Percentiles rank a stretch among this genome's conserved stretches.
Conservation (phyloP, 2,329 filamentous ascomycete genomes). For the Bimuria novae-zelandiae region DNA sequence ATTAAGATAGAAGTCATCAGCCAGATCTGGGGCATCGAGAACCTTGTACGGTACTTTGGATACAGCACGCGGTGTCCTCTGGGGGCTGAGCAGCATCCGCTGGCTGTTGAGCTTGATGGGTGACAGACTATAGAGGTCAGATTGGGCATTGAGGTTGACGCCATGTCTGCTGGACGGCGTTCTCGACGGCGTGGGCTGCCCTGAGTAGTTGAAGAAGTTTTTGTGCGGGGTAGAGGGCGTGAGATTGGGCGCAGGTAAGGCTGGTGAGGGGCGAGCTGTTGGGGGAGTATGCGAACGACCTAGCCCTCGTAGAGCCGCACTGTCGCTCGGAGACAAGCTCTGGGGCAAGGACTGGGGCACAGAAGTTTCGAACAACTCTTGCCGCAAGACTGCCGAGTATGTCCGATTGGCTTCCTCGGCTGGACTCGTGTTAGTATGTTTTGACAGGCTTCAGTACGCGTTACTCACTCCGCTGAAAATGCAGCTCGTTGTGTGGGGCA, state of each 20-base stretch:
- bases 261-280: constrained; percentile 62
- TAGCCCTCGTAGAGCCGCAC: constrained; percentile 63
- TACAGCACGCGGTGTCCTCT: constrained; percentile 85
- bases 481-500: constrained; percentile 83
- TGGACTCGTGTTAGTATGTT: constrained; percentile 37
- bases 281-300: constrained; percentile 83
- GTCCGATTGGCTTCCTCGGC: constrained; percentile 95
- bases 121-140: constrained; percentile 94
- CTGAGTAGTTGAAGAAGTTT: constrained; percentile 89
- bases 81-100: constrained; percentile 86
- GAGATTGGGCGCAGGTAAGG: constrained; percentile 71
- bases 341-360: constrained; percentile 79
- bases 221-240: constrained; percentile 97
- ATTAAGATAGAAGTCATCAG: constrained; percentile 97
- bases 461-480: constrained; percentile 79
- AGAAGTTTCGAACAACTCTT: constrained; percentile 89
- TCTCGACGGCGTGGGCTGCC: constrained; percentile 85
- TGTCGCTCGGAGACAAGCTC: constrained; percentile 56
- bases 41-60: constrained; percentile 99
- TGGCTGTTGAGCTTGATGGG: constrained; percentile 93
- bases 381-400: constrained; percentile 83
- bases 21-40: constrained; percentile 90
- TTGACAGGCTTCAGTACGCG: neutral
- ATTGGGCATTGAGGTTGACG: constrained; percentile 83
- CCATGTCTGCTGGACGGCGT: constrained; percentile 88